Base-by-base conservation (phyloP, 495 filamentous ascomycete species). In the Penicillium mononematosum region DNA sequence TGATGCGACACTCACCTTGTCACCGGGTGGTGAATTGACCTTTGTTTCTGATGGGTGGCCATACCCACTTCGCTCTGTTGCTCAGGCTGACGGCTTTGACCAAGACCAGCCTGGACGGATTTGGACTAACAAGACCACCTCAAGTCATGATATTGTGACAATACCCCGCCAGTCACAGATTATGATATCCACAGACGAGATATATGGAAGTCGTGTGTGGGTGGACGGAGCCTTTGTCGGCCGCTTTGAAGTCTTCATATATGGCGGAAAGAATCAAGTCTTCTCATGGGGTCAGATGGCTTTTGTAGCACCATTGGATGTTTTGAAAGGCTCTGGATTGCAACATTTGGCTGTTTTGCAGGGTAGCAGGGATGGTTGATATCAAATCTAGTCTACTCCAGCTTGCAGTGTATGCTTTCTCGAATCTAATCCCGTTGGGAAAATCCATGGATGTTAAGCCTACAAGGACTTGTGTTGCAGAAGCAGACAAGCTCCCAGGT, bases 281-380 rank as follows among this genome's bases (percentile, higher is more conserved):
- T 75, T 78, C 45, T 80, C 77, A 6, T 83, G 81, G 81, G 80
- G 76, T 49, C 81, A 82, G 60, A 83, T 83, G 81, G 79, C 81
- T 10, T 79, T 83, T 62, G 79, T 83, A 11, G 79, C 81, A 6
- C 81, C 81, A 3, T 42, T 83, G 17, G 68, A 78, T 4, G 47
- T 34, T 0, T 31, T 74, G 2, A 9, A 51, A 11, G 77, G 78
- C 16, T 17, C 17, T 5, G 66, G 63, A 2, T 43, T 67, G 12
- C 53, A 59, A 5, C 58, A 51, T 38, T 25, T 66, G 9, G 38
- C 31, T 17, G 5, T 55, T 5, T 20, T 19, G 11, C 42, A 38
- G 3, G 44, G 53, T 17, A 24, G 25, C 20, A 45, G 17, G 24
- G 41, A 45, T 38, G 20, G 5, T 11, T 45, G 42, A 54, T 7